Conservation (phyloP, 305 asterid species). For the Fraxinus velutina region DNA sequence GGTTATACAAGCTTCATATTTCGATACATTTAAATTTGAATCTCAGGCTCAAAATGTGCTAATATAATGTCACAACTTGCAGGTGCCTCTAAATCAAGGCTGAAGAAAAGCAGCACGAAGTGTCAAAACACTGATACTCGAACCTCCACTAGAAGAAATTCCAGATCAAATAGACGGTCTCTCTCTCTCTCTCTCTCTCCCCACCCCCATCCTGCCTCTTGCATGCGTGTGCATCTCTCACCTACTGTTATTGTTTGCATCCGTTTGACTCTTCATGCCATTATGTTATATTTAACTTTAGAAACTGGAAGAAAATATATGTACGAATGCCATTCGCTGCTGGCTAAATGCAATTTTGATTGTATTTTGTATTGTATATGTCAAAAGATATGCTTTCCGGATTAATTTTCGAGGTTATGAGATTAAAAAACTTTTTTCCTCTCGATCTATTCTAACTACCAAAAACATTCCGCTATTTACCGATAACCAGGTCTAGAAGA, state of each 20-base stretch:
- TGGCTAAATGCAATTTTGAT: neutral
- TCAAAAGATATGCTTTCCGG: neutral
- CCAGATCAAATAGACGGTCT: constrained; percentile 49
- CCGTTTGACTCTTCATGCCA: neutral
- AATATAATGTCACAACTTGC: constrained; percentile 26
- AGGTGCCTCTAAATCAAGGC: constrained; percentile 54
- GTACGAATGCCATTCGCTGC: neutral
- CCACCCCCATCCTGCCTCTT: neutral
- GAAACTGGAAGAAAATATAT: neutral
- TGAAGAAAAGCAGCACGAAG: constrained; percentile 38
- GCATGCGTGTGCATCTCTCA: neutral
- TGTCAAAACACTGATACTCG: constrained; percentile 28
- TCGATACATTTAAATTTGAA: constrained; percentile 1
- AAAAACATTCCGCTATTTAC: neutral
- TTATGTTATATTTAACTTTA: neutral
- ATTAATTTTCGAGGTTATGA: neutral
- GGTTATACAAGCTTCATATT: constrained; percentile 36
- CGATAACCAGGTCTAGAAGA: neutral
- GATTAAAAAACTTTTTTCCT: neutral
- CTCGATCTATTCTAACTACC: neutral
- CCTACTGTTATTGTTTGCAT: neutral
- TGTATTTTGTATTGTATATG: neutral
- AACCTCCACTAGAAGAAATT: constrained; percentile 40
- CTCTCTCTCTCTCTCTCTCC: neutral
- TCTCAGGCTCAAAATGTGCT: neutral